Conservation (phyloP, 768 basidiomycete species). For the Pleurotus eryngii region DNA sequence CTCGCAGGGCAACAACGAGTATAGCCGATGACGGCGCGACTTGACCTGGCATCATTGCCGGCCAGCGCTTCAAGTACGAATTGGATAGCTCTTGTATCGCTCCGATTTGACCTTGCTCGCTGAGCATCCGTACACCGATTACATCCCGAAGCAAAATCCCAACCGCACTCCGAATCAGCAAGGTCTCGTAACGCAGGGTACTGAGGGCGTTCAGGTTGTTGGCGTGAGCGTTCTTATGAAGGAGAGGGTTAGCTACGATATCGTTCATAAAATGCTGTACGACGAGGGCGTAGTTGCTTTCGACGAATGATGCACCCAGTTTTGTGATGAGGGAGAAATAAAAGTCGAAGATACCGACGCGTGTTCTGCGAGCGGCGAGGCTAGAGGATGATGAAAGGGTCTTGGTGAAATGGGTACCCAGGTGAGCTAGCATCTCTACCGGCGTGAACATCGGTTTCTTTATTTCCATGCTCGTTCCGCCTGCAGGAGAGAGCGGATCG, state of each 20-base stretch:
- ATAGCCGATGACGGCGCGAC: conserved; percentile 62
- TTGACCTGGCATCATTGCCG: conserved; percentile 87
- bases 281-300: conserved; percentile 78
- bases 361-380: conserved; percentile 47
- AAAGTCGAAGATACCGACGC: conserved; percentile 86
- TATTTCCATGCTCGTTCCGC: conserved; percentile 46
- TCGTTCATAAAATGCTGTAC: conserved; percentile 77
- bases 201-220: conserved; percentile 32
- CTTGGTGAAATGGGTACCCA: conserved; percentile 83
- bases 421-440: conserved; percentile 75
- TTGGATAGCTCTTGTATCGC: conserved; percentile 86
- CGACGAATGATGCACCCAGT: conserved; percentile 77
- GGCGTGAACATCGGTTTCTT: conserved; percentile 70
- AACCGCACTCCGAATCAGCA: conserved; percentile 70
- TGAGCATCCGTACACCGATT: conserved; percentile 83
- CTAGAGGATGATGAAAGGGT: conserved; percentile 38
- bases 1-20: conserved; percentile 72
- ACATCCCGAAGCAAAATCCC: conserved; percentile 80
- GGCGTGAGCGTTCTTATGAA: not conserved
- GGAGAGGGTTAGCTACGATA: conserved; percentile 53
- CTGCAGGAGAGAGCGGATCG: conserved; percentile 43
- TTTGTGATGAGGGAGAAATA: conserved; percentile 74
- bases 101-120: conserved; percentile 89
- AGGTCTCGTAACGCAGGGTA: conserved; percentile 64
- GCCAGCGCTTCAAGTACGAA: conserved; percentile 87